These are phyloP conservation scores for Suillus subaureus DNA, from an alignment of 768 basidiomycete genomes.

Conservation along the genomic window DNA sequence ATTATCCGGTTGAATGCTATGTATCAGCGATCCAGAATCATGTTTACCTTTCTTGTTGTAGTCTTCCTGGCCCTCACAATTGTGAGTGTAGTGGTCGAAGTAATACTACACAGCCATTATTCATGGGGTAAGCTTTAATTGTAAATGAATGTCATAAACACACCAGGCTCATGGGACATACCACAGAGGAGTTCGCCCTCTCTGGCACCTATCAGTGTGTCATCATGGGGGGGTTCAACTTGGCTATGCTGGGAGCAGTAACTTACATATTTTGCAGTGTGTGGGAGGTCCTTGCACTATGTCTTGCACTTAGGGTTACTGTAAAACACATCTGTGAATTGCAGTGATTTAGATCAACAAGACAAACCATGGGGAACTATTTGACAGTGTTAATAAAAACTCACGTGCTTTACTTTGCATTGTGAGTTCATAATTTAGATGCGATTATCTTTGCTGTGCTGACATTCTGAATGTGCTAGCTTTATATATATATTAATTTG, in stretches of 20 bases:
- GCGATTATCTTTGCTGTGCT: background rate
- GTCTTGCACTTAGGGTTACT: background rate
- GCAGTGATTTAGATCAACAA: background rate
- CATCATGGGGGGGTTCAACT: background rate
- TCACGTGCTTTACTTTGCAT: background rate
- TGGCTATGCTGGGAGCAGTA: background rate
- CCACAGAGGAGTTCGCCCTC: background rate
- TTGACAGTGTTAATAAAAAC: background rate
- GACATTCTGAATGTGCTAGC: background rate
- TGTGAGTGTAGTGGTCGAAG: background rate
- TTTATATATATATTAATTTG: too few relatives aligned
- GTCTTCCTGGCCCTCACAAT: background rate
- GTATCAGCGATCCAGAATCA: background rate
- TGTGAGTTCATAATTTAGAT: background rate
- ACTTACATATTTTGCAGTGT: background rate
- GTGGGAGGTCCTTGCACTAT: background rate
- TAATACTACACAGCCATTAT: background rate
- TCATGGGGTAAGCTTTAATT: background rate
- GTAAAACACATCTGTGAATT: background rate
- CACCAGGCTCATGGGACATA: background rate
- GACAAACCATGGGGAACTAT: background rate
- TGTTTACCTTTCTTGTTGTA: background rate
- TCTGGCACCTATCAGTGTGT: background rate
- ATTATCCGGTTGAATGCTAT: background rate
- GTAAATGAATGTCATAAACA: background rate